A percentile compares a stretch with the other conserved stretches of the same genome.
phyloP scores from a whole-genome alignment of 2,329 filamentous ascomycete genomes.

The Sclerotinia spermophila region DNA sequence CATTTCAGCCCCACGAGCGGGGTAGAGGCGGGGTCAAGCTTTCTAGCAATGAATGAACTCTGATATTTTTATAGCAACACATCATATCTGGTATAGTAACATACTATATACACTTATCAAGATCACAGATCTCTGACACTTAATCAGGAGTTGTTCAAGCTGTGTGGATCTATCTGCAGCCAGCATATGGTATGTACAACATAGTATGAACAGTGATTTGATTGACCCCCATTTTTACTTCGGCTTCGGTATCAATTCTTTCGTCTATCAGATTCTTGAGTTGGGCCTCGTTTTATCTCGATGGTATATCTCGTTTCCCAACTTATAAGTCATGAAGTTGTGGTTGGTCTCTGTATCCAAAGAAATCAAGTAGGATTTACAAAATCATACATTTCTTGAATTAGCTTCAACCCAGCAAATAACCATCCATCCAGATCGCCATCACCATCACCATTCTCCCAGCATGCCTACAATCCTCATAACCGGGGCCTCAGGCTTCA shows the following conservation, averaged over 20 bases:
- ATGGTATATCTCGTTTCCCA: too few relatives aligned
- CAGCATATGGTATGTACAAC: not conserved
- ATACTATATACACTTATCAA: not conserved
- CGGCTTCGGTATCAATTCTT: not conserved
- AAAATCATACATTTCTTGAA: not conserved
- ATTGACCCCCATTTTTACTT: not conserved
- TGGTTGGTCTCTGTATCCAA: not conserved
- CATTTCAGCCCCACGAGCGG: not conserved
- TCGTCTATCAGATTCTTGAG: not conserved
- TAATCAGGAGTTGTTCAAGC: not conserved
- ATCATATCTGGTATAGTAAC: not conserved
- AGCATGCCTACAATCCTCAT: slow-evolving; percentile 53
- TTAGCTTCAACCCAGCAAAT: not conserved
- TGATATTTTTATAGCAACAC: not conserved
- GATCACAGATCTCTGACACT: not conserved
- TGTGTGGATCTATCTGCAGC: not conserved
- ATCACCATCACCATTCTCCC: too few relatives aligned
- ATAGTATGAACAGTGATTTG: not conserved
- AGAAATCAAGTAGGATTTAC: too few relatives aligned
- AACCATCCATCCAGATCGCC: not conserved
- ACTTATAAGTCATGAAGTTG: not conserved
- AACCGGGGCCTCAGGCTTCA: slow-evolving; percentile 61
- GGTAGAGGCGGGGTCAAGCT: not conserved
- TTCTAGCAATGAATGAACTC: not conserved
- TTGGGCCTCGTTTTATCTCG: too few relatives aligned